Evolutionary conservation across 2,329 filamentous ascomycete genomes (phyloP), one percentile per base, ranked within the genome.

Genomic region (Lizonia empirigonia): DNA sequence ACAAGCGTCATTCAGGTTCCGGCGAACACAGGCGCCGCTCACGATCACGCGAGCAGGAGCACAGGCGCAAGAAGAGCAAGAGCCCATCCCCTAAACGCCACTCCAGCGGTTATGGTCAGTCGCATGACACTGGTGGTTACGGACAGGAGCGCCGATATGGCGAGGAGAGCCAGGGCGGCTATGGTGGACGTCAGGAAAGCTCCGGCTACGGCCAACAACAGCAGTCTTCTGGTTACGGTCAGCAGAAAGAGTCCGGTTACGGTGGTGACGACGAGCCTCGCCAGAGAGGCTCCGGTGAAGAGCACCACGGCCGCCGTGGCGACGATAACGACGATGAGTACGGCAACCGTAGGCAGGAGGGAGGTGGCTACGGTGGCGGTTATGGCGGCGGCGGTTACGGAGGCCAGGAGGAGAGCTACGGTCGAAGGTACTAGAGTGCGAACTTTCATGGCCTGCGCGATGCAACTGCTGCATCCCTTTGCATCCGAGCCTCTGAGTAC

Each of bases 1-100:
- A 65, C 56, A 63, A 65, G 55, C 59, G 58, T 49, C 60, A 59
- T 53, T 57, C 50, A 48, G 58, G 55, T 44, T 59, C 52, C 23
- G 51, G 60, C 26, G 55, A 64, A 18, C 44, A 53, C 41, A 55
- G 52, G 45, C 55, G 50, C 34, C 44, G 51, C 15, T 54, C 51
- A 13, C 44, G 44, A 18, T 45, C 42, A 38, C 49, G 49, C 37
- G 49, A 52, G 46, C 45, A 51, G 24, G 52, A 52, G 27, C 37
- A 46, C 13, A 53, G 51, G 45, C 45, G 51, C 39, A 54, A 53
- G 40, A 60, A 60, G 55, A 62, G 60, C 44, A 39, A 48, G 36
- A 56, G 50, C 39, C 49, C 36, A n/a, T 52, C 49, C 18, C 58
- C 62, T 3, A 63, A 62, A 50, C 55, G 60, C 13, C 50, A 54